These are phyloP conservation scores for Detonula confervacea DNA, from an alignment of 352 stramenopile genomes.

Conservation along the genomic window DNA sequence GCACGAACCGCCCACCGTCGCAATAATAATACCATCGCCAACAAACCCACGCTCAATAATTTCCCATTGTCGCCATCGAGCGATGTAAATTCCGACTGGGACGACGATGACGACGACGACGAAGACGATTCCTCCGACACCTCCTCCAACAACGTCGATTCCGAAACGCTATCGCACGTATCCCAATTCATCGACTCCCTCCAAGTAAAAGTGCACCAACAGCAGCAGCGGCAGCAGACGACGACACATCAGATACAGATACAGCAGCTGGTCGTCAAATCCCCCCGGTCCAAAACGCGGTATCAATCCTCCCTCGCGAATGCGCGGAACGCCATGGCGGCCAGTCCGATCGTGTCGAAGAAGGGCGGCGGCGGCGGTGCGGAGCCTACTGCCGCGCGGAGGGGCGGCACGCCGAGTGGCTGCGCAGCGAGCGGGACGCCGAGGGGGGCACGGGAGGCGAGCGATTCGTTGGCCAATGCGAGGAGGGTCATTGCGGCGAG, in stretches of 20 bases:
- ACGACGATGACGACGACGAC: constrained; percentile 1
- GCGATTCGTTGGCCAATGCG: too few relatives aligned
- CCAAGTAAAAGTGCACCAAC: constrained; percentile 8
- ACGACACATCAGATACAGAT: background rate
- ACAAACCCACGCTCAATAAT: too few relatives aligned
- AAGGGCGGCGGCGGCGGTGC: too few relatives aligned
- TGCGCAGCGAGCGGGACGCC: too few relatives aligned
- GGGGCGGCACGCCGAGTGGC: too few relatives aligned
- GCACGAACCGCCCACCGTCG: background rate
- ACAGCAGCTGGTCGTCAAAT: background rate
- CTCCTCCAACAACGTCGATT: constrained; percentile 22
- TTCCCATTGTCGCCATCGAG: background rate
- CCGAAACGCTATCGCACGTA: constrained; percentile 9
- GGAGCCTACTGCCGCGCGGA: too few relatives aligned
- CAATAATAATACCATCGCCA: too few relatives aligned
- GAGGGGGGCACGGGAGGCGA: too few relatives aligned
- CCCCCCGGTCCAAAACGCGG: background rate
- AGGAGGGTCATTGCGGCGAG: too few relatives aligned
- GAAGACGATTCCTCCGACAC: constrained; percentile 15
- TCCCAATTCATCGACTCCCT: constrained; percentile 20
- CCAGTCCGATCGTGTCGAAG: too few relatives aligned
- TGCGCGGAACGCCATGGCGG: constrained; percentile 2
- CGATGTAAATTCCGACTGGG: background rate
- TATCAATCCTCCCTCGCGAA: constrained; percentile 3
- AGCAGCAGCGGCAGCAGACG: too few relatives aligned